Base-by-base conservation (phyloP, 192 early-diverging fungal genomes). In the Mortierella claussenii region DNA sequence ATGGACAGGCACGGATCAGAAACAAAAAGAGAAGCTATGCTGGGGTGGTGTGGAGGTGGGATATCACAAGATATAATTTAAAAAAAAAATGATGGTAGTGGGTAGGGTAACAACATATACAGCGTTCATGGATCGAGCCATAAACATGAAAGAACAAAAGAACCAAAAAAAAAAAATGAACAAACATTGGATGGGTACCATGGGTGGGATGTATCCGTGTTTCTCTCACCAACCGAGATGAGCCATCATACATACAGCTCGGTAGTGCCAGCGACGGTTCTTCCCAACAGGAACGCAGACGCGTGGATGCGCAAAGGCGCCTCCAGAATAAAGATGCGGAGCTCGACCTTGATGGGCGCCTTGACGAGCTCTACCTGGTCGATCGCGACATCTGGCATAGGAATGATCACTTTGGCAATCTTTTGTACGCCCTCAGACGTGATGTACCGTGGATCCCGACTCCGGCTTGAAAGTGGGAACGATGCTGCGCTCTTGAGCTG, bases 311-410 rank as follows among this genome's bases (percentile, higher is more conserved):
- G 49, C 44, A 76, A 31, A 0, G 73, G 73, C 1, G 57, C 20
- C 53, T 76, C 73, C 1, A 76, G 58, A 1, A 76, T 56, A 49
- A 62, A 66, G 27, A 76, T 76, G 11, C 73, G 57, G 28, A 76
- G 64, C 40, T 76, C 73, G 4, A 76, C 73, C 32, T 67, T 76
- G 24, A 76, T 56, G 0, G 73, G 73, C 2, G 64, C 63, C 53
- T 76, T 76, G 51, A 67, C 64, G 40, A 76, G 27, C 15, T 76
- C 65, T 58, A 76, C 59, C 37, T 76, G 73, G 31, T 67, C 65
- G 54, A 76, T 76, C 23, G 73, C 32, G 40, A 76, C 63, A 59
- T 76, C 73, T 1, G 73, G 73, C 73, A 76, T 76, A 4, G 73
- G 64, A 23, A 76, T 76, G 9, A 40, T 55, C 4, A 76, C 73